Evolutionary conservation across 176 grass and related monocot genomes (phyloP), one percentile per base, ranked within the genome.

Genomic region (Lolium multiflorum): DNA sequence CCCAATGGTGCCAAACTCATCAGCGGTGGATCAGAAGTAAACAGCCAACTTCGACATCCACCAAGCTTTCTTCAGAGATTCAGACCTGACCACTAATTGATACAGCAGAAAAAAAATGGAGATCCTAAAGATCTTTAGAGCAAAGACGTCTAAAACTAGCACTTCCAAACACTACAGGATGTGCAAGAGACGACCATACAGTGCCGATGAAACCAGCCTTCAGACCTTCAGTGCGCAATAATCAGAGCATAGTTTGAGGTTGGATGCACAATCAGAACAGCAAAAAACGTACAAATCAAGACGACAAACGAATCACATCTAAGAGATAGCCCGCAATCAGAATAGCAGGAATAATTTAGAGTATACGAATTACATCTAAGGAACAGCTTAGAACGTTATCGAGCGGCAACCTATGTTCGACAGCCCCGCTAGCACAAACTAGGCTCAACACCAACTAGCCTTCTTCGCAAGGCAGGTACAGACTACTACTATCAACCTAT

Each of bases 231-330:
- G 17, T 38, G 25, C 16, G 47, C 9, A 38, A 50, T 48, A 75
- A 31, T 31, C 15, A 35, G 17, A 43, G 41, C 41, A 57, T 5
- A 77, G 2, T 3, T 59, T 3, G 11, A 72, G 41, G 17, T 61
- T 24, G 44, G n/a, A 25, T 22, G 76, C 77, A 60, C 56, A 61
- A 44, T 61, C 35, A 79, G 38, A n/a, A 79, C 8, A 41, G 49
- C 9, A 79, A 61, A 7, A 61, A 80, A 80, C 17, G 9, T 6
- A 65, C 24, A 46, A 48, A 74, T 16, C 59, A 64, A 64, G 14
- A 21, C 21, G 64, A 48, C 39, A 51, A 59, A 39, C 39, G 58
- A 84, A 80, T 41, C 74, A 64, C 89, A 80, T 13, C 57, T 21
- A 21, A 11, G 3, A 47, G 66, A 65, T 11, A 74, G 16, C 14